phyloP scores from a whole-genome alignment of 495 filamentous ascomycete genomes.

The Penicillium flavigenum region DNA sequence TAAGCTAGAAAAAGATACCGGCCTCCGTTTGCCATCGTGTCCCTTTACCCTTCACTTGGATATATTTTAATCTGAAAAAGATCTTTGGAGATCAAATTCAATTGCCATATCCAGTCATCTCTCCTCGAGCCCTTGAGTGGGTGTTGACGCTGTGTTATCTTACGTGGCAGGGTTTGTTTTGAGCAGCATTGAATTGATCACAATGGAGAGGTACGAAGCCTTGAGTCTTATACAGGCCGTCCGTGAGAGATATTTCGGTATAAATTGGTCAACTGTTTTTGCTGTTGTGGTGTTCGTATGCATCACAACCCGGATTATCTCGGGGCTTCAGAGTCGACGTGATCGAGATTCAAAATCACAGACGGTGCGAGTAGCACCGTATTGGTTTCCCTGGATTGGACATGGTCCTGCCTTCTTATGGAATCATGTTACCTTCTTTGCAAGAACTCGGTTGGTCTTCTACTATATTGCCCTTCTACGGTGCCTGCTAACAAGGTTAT shows the following conservation, averaged over 20 bases:
- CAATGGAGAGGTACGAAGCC: conserved; percentile 27
- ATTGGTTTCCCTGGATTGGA: conserved; percentile 60
- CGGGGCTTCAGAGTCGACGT: conserved; percentile 35
- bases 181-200: conserved; percentile 10
- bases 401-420: conserved; percentile 51
- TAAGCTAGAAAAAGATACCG: conserved; percentile 1
- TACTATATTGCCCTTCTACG: conserved; percentile 2
- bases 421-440: conserved; percentile 44
- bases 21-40: not conserved
- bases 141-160: conserved; percentile 8
- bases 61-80: not conserved
- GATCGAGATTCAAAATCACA: conserved; percentile 23
- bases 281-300: conserved; percentile 31
- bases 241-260: conserved; percentile 14
- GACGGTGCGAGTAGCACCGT: conserved; percentile 48
- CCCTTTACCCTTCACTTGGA: not conserved
- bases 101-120: not conserved
- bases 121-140: not conserved
- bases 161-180: conserved; percentile 6
- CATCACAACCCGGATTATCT: conserved; percentile 44
- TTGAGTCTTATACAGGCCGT: conserved; percentile 21
- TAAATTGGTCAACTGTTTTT: conserved; percentile 28
- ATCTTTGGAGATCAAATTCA: not conserved
- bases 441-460: conserved; percentile 40
- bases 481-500: conserved; percentile 19